Conservation (phyloP, 1,139 yeast species). For the Candida anutae region DNA sequence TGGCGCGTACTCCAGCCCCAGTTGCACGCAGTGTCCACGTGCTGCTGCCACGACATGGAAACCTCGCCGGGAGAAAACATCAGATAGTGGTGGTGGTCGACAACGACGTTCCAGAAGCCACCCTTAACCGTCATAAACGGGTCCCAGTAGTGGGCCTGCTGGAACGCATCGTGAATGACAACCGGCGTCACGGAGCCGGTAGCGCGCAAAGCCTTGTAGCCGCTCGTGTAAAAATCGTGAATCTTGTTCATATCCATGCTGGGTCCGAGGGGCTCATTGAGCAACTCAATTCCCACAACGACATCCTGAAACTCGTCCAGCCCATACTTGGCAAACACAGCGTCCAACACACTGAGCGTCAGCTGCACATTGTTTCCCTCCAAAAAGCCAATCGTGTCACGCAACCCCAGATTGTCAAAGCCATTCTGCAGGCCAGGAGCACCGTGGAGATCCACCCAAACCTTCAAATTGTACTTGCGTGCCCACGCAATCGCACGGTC, state of each 20-base stretch:
- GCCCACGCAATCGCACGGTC: slow-evolving; percentile 79
- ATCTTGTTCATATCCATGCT: slow-evolving; percentile 50
- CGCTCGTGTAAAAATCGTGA: slow-evolving; percentile 47
- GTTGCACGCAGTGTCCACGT: slow-evolving; percentile 53
- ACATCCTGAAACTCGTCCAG: slow-evolving; percentile 57
- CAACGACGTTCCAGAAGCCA: slow-evolving; percentile 57
- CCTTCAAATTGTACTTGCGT: slow-evolving; percentile 52
- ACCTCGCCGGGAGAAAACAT: slow-evolving; percentile 67
- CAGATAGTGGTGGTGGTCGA: slow-evolving; percentile 92
- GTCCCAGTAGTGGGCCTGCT: slow-evolving; percentile 54
- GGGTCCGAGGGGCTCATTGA: slow-evolving; percentile 87
- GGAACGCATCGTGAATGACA: slow-evolving; percentile 74
- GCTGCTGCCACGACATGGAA: slow-evolving; percentile 48
- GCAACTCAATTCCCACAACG: slow-evolving; percentile 73
- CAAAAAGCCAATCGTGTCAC: slow-evolving; percentile 61
- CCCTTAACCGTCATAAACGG: slow-evolving; percentile 29
- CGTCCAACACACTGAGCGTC: slow-evolving; percentile 45
- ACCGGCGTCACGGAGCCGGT: slow-evolving; percentile 33
- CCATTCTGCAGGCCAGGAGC: slow-evolving; percentile 98
- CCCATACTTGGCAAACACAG: slow-evolving; percentile 55
- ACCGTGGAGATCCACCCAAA: slow-evolving; percentile 92
- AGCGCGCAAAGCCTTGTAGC: slow-evolving; percentile 46
- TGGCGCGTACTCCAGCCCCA: slow-evolving; percentile 44
- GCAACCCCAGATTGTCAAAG: slow-evolving; percentile 86
- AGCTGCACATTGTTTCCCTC: slow-evolving; percentile 40